Evolutionary conservation across 1,284 basidiomycete species (phyloP), one percentile per base, ranked within the genome.

Genomic region (Apiotrichum gracile): DNA sequence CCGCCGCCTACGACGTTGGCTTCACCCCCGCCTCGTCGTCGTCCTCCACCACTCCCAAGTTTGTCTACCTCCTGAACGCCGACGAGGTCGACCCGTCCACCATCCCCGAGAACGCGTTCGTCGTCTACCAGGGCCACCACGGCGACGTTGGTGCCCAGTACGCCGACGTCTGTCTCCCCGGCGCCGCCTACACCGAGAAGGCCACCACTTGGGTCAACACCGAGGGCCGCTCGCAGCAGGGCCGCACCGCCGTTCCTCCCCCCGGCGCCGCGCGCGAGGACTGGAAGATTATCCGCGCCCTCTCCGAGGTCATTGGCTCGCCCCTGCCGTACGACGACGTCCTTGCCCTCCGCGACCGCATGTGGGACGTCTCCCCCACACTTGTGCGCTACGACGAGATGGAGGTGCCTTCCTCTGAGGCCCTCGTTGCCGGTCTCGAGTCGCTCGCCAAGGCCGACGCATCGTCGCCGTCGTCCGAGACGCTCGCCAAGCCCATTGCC

Each of bases 41-140:
- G 4, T 78, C 89, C 34, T 72, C 80, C 52, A 82, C 84, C 43
- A 85, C 83, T 61, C 87, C 96, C 61, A 99, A 97, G 78, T 98
- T 98, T 77, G 80, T 99, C 68, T 97, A 97, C 78, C 84, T 99
- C 51, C 84, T 98, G 60, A 94, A 94, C 72, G 92, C 94, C 6
- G 96, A 98, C 68, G 93, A 97, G 71, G 78, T 98, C 54, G 83
- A 92, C 68, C 87, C 91, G 41, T 83, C 85, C 55, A 83, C 85
- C n/a, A 96, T 99, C 60, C 93, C 96, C 29, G 80, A 84, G 59
- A 84, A 93, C 67, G 92, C 94, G 1, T 98, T 98, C 69, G 94
- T 98, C 42, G 94, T 98, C 16, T 99, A 98, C 78, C 96, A 98
- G 75, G 96, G 96, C 42, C 94, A 97, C 76, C 94, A 98, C 72